Percentiles rank a stretch among this genome's conserved stretches.
Conservation (phyloP, 768 basidiomycete species). For the Lactifluus echinatus region DNA sequence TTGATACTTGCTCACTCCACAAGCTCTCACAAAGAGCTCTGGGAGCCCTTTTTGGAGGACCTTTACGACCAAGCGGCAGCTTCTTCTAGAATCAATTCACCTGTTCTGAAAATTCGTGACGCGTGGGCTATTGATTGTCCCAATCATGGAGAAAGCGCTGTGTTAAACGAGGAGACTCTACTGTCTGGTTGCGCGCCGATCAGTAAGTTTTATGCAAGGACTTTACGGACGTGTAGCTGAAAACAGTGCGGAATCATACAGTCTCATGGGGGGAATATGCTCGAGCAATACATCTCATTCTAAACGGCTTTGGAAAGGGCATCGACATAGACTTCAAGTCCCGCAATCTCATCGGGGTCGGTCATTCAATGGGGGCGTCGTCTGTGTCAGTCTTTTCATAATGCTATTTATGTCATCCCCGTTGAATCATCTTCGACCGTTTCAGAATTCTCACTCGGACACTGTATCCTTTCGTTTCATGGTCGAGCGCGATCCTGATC, state of each 20-base stretch:
- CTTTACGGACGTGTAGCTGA: neutral
- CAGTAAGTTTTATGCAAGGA: slow-evolving; percentile 28
- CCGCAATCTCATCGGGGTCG: slow-evolving; percentile 42
- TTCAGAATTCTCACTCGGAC: slow-evolving; percentile 36
- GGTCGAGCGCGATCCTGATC: slow-evolving; percentile 34
- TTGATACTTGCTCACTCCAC: slow-evolving; percentile 46
- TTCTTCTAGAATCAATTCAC: neutral
- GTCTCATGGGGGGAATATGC: slow-evolving; percentile 50
- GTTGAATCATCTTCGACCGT: neutral
- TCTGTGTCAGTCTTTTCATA: slow-evolving; percentile 33
- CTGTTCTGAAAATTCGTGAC: slow-evolving; percentile 34
- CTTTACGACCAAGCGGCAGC: slow-evolving; percentile 28
- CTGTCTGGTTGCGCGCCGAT: slow-evolving; percentile 33
- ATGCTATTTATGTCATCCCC: neutral
- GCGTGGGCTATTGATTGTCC: slow-evolving; percentile 45
- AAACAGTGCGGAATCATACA: slow-evolving; percentile 19
- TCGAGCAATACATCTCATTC: slow-evolving; percentile 38
- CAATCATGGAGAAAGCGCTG: slow-evolving; percentile 47
- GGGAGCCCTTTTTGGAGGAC: slow-evolving; percentile 47
- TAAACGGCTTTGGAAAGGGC: slow-evolving; percentile 40
- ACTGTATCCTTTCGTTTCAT: slow-evolving; percentile 33
- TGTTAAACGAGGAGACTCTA: slow-evolving; percentile 38
- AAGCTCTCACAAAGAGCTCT: slow-evolving; percentile 50
- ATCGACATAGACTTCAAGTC: slow-evolving; percentile 40
- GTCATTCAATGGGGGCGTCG: slow-evolving; percentile 48